phyloP scores from a whole-genome alignment of 2,329 filamentous ascomycete species.

The Penicillium sp. region DNA sequence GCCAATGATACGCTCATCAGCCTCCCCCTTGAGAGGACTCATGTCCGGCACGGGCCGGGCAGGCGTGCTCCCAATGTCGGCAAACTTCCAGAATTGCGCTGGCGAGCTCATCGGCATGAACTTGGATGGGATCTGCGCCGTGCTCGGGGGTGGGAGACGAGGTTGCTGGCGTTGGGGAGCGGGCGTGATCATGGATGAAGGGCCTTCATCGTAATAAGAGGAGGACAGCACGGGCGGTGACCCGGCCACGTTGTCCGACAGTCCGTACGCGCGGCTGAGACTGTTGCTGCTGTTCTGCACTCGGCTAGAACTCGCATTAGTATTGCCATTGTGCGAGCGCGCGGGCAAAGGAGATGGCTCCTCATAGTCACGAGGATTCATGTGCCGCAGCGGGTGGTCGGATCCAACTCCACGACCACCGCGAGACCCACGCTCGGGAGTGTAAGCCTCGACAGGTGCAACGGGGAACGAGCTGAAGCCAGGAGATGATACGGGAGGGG shows the following conservation, averaged over 20 bases:
- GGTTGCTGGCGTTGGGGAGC: conserved; percentile 53
- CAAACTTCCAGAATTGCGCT: conserved; percentile 54
- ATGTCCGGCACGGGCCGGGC: conserved; percentile 46
- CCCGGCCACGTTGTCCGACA: conserved; percentile 43
- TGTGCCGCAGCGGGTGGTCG: conserved; percentile 34
- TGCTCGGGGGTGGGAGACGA: conserved; percentile 51
- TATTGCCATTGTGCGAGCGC: conserved; percentile 29
- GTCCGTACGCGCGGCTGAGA: conserved; percentile 39
- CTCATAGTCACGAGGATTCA: conserved; percentile 40
- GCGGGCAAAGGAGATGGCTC: conserved; percentile 47
- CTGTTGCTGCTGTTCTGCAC: conserved; percentile 29
- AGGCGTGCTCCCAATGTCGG: conserved; percentile 50
- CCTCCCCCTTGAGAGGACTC: conserved; percentile 50
- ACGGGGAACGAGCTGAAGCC: conserved; percentile 47
- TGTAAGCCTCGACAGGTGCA: conserved; percentile 49
- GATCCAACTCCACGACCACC: conserved; percentile 34
- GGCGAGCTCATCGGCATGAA: conserved; percentile 56
- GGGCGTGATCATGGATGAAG: conserved; percentile 52
- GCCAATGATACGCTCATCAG: conserved; percentile 37
- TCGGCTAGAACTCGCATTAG: conserved; percentile 26
- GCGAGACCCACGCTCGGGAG: conserved; percentile 50
- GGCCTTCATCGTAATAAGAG: conserved; percentile 51
- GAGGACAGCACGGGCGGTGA: conserved; percentile 53
- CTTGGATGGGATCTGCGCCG: conserved; percentile 52
- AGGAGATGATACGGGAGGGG: conserved; percentile 42